Conservation (phyloP, 2,329 filamentous ascomycete species). For the Acrodontium crateriforme region DNA sequence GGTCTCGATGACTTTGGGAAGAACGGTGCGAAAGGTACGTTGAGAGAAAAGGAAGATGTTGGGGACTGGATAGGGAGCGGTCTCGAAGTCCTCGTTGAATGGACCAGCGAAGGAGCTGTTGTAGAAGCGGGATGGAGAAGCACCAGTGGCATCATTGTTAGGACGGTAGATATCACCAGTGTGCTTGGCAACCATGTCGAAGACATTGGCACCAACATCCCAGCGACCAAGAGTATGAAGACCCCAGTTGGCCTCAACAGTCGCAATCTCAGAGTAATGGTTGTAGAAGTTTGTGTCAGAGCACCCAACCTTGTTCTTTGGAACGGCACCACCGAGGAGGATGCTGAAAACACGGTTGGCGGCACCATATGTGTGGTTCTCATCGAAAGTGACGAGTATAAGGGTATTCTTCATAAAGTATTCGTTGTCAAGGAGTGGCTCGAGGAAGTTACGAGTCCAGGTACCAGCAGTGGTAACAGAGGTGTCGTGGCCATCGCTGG, state of each 20-base stretch:
- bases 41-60: constrained; percentile 17
- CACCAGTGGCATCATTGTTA: constrained; percentile 14
- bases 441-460: constrained; percentile 56
- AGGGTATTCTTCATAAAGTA: constrained; percentile 66
- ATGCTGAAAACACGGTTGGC: constrained; percentile 58
- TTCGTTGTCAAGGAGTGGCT: constrained; percentile 52
- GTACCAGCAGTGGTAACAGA: constrained; percentile 52
- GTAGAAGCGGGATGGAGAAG: constrained; percentile 15
- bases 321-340: constrained; percentile 62
- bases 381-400: constrained; percentile 65
- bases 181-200: constrained; percentile 23
- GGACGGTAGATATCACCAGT: constrained; percentile 20
- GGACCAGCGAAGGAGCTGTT: constrained; percentile 22
- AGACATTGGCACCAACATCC: constrained; percentile 35
- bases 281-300: constrained; percentile 48
- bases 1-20: constrained; percentile 13
- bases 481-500: constrained; percentile 62
- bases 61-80: constrained; percentile 16
- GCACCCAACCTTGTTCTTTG: constrained; percentile 49
- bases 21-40: constrained; percentile 15
- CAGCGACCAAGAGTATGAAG: constrained; percentile 32
- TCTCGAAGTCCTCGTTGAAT: constrained; percentile 16
- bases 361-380: constrained; percentile 54
- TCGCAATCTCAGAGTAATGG: constrained; percentile 33
- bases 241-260: constrained; percentile 33